Evolutionary conservation across 148 eudicot genomes (phyloP).

Genomic region (Rhododendron simsii): DNA sequence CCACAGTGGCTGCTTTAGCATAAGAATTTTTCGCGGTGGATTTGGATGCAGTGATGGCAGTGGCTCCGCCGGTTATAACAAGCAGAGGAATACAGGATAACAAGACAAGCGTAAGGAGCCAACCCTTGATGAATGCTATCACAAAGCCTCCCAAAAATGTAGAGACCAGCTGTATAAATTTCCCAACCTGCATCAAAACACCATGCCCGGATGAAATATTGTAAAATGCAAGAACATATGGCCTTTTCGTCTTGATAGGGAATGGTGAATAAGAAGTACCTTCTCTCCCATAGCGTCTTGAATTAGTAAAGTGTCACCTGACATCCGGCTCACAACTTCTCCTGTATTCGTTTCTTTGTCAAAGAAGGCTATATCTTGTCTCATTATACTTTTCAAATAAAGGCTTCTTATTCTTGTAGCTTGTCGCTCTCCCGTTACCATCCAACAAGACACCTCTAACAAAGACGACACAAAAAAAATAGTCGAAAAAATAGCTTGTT

Average conservation of each 20-base stretch:
- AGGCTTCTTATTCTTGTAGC: constrained; percentile 55
- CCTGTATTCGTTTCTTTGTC: constrained; percentile 65
- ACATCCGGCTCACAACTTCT: constrained; percentile 67
- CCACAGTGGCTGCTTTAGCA: constrained; percentile 72
- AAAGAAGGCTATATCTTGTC: constrained; percentile 31
- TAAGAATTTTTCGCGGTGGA: constrained; percentile 61
- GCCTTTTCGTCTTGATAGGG: background rate
- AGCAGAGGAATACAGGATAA: constrained; percentile 56
- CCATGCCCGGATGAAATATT: background rate
- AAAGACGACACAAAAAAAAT: background rate
- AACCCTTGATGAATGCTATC: constrained; percentile 72
- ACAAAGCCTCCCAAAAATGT: constrained; percentile 80
- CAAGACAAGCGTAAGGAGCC: constrained; percentile 85
- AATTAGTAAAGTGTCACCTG: constrained; percentile 67
- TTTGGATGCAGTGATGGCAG: constrained; percentile 39
- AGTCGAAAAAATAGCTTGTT: background rate
- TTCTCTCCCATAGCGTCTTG: constrained; percentile 84
- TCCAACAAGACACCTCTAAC: constrained; percentile 72
- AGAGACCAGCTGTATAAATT: constrained; percentile 58
- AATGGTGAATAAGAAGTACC: constrained; percentile 21
- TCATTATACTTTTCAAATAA: constrained; percentile 40
- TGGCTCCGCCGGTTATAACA: constrained; percentile 49
- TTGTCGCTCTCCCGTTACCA: constrained; percentile 74
- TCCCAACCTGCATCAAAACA: constrained; percentile 56
- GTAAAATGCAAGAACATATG: background rate